Base-by-base conservation (phyloP, 1,284 basidiomycete species). In the Rhodotorula sp. region DNA sequence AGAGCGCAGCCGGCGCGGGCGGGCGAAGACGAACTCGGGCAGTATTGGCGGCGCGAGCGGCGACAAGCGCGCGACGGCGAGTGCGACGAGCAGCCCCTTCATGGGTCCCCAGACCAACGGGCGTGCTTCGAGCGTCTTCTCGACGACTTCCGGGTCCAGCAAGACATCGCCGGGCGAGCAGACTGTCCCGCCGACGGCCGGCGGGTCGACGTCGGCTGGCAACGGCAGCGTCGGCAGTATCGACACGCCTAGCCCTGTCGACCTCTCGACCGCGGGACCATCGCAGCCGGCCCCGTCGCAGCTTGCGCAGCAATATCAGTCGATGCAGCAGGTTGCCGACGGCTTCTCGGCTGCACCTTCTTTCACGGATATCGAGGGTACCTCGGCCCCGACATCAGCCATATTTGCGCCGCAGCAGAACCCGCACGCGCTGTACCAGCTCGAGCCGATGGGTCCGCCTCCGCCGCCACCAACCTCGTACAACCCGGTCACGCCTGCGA, bases 401-500 rank as follows among this genome's bases (percentile, higher is more conserved):
- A 34, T 34, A 2, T 34, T 34, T 34, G 34, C 34, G 34, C 34
- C 34, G 34, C 62, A 56, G 41, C 34, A 13, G 1, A 48, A 42
- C 8, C 55, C 16, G 10, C 53, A 21, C 12, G 58, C 55, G 25
- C 14, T 49, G 12, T 56, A 68, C 45, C 67, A 67, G 44, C 54
- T 56, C 57, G 72, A 69, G 41, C 66, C 66, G 48, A 76, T 76
- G 74, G 74, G 74, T 1, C 74, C 74, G 9, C 74, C 74, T 14
- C 74, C 74, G 0, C 72, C 64, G 8, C 66, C 66, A 19, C 59
- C 66, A 2, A 16, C 48, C 48, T 48, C 53, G 16, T 50, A 50
- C n/a, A 57, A 60, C 52, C 76, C 77, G 12, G 68, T 77, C 42
- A 79, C 78, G 12, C 78, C 78, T 4, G 76, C 78, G 2, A 67